A percentile compares a stretch with the other conserved stretches of the same genome.
phyloP scores from a whole-genome alignment of 2,329 filamentous ascomycete species.

The Verticillium zaregamsianum region DNA sequence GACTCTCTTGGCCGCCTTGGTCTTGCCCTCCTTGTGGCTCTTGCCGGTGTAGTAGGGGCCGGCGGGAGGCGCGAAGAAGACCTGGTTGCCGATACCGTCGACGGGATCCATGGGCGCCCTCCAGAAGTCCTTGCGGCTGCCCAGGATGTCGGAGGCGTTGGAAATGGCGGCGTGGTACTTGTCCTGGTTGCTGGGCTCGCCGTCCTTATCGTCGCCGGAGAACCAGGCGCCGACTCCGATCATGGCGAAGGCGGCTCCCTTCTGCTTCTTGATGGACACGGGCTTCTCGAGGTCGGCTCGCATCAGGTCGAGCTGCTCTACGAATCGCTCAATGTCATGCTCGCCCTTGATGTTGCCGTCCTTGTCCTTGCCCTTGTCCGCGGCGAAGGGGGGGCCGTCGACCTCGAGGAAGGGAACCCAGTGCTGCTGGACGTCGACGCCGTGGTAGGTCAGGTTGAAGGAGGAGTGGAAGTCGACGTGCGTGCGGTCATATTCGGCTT shows the following conservation, averaged over 20 bases:
- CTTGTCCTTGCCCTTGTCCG: neutral
- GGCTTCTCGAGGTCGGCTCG: slow-evolving; percentile 13
- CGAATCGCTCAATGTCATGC: slow-evolving; percentile 13
- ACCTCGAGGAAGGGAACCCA: slow-evolving; percentile 60
- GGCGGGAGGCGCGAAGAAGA: slow-evolving; percentile 22
- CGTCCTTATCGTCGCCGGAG: slow-evolving; percentile 7
- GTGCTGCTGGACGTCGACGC: slow-evolving; percentile 48
- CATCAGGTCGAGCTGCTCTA: slow-evolving; percentile 17
- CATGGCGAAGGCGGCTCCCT: slow-evolving; percentile 17
- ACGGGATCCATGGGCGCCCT: slow-evolving; percentile 15
- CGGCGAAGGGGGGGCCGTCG: slow-evolving; percentile 13
- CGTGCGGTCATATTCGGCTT: neutral
- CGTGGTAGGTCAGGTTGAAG: slow-evolving; percentile 32
- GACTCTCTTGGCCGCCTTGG: slow-evolving; percentile 15
- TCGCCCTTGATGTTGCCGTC: neutral
- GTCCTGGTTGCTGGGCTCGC: slow-evolving; percentile 8
- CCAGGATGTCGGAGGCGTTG: slow-evolving; percentile 13
- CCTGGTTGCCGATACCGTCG: slow-evolving; percentile 21
- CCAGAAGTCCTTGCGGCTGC: slow-evolving; percentile 14
- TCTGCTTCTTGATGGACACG: slow-evolving; percentile 11
- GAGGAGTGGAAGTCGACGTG: neutral
- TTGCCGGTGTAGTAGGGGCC: slow-evolving; percentile 8
- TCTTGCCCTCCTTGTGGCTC: slow-evolving; percentile 12
- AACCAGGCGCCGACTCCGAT: slow-evolving; percentile 22
- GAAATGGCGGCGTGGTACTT: slow-evolving; percentile 18